phyloP scores from a whole-genome alignment of 2,329 filamentous ascomycete genomes.

The Penicillium sp. region DNA sequence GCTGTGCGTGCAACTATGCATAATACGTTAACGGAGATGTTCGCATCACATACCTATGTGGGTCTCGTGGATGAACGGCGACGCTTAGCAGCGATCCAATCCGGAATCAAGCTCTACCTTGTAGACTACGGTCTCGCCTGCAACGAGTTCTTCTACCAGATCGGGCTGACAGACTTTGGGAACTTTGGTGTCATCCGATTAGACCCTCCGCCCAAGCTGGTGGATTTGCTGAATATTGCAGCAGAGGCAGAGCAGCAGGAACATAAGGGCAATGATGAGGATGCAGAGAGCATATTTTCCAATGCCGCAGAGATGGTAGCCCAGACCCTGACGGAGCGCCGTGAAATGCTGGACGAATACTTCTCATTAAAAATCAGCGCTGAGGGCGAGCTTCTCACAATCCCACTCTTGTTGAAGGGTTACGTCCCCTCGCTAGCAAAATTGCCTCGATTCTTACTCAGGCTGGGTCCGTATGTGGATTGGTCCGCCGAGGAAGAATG shows the following conservation, averaged over 20 bases:
- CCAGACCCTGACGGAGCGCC: conserved; percentile 64
- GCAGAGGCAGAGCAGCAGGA: conserved; percentile 63
- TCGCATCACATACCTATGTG: conserved; percentile 85
- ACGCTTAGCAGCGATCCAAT: conserved; percentile 86
- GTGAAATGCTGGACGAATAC: conserved; percentile 88
- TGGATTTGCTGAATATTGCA: conserved; percentile 66
- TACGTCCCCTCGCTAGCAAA: conserved; percentile 84
- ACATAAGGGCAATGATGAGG: conserved; percentile 20
- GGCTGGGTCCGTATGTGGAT: conserved; percentile 79
- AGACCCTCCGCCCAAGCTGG: conserved; percentile 66
- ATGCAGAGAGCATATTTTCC: conserved; percentile 53
- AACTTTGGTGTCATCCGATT: conserved; percentile 87
- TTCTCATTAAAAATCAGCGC: conserved; percentile 80
- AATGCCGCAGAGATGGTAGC: conserved; percentile 62
- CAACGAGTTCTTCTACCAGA: conserved; percentile 91
- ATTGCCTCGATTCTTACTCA: conserved; percentile 78
- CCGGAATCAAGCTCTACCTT: conserved; percentile 84
- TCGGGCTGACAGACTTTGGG: conserved; percentile 89
- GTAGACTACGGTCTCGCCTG: conserved; percentile 85
- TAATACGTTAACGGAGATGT: conserved; percentile 76
- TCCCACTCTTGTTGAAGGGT: conserved; percentile 81
- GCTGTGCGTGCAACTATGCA: conserved; percentile 78
- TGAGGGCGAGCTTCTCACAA: conserved; percentile 67
- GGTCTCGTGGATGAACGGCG: conserved; percentile 83
- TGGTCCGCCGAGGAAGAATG: conserved; percentile 82